Percentiles rank a stretch among this genome's conserved stretches.
These are phyloP conservation scores for Dioszegia crocea DNA, from an alignment of 768 basidiomycete species.

Conservation along the genomic window DNA sequence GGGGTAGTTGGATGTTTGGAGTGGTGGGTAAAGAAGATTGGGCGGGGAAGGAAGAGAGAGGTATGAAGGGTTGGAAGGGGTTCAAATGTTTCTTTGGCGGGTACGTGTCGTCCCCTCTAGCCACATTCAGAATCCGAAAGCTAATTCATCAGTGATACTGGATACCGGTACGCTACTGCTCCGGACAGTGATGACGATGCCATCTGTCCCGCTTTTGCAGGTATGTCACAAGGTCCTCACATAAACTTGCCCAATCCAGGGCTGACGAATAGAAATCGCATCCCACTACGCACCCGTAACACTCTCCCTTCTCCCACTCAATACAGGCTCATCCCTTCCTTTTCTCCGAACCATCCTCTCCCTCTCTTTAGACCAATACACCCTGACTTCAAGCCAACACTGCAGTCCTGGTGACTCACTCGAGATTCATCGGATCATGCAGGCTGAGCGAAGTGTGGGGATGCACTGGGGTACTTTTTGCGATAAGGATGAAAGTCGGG, in stretches of 20 bases:
- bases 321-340: constrained; percentile 48
- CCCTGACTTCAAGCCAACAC: constrained; percentile 42
- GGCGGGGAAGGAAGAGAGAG: constrained; percentile 12
- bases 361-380: constrained; percentile 48
- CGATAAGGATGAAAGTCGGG: constrained; percentile 36
- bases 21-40: constrained; percentile 27
- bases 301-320: constrained; percentile 43
- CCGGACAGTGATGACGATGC: constrained; percentile 31
- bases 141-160: constrained; percentile 40
- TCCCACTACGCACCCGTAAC: constrained; percentile 38
- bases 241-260: too few relatives aligned
- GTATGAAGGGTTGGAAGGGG: constrained; percentile 38
- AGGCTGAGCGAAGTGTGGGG: constrained; percentile 25
- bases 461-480: constrained; percentile 47
- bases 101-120: constrained; percentile 20
- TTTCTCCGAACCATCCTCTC: constrained; percentile 45
- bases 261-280: constrained; percentile 46
- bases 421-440: constrained; percentile 33
- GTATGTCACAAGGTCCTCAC: constrained; percentile 28
- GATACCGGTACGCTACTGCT: constrained; percentile 47
- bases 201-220: constrained; percentile 48
- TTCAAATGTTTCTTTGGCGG: constrained; percentile 47
- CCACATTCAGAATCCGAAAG: not conserved
- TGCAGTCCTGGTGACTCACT: constrained; percentile 39
- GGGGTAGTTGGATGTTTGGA: constrained; percentile 47